These are phyloP conservation scores for Nemania sp. DNA, from an alignment of 2,329 filamentous ascomycete genomes.

Conservation along the genomic window DNA sequence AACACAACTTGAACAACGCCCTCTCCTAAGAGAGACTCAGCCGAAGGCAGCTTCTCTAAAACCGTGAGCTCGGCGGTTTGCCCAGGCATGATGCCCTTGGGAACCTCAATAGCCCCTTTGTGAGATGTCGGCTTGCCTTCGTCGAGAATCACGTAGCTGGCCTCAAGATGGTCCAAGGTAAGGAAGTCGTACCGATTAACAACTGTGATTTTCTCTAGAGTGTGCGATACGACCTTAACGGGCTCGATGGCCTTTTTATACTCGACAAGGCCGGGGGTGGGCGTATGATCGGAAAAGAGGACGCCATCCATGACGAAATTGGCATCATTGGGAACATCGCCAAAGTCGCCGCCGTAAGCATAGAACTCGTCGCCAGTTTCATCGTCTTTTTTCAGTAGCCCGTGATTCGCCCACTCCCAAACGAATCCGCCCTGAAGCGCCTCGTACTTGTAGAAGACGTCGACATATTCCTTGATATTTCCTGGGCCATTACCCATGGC, in stretches of 20 bases:
- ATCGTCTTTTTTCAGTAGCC: conserved; percentile 58
- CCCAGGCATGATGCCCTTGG: conserved; percentile 45
- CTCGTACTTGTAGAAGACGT: conserved; percentile 68
- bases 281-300: conserved; percentile 60
- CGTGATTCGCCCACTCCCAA: conserved; percentile 71
- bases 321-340: conserved; percentile 66
- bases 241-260: conserved; percentile 62
- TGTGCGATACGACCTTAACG: conserved; percentile 56
- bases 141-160: conserved; percentile 48
- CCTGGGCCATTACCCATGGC: conserved; percentile 79
- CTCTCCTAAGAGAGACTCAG: conserved; percentile 36
- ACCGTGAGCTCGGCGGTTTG: conserved; percentile 45
- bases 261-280: conserved; percentile 58
- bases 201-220: conserved; percentile 48
- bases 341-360: conserved; percentile 57
- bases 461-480: conserved; percentile 72
- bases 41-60: conserved; percentile 27
- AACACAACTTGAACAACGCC: conserved; percentile 47
- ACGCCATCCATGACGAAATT: conserved; percentile 67
- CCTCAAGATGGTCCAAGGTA: conserved; percentile 55
- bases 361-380: conserved; percentile 60
- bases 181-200: conserved; percentile 59
- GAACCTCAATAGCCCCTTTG: conserved; percentile 46
- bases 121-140: conserved; percentile 45
- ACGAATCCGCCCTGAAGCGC: conserved; percentile 71